Base-by-base conservation (phyloP, 2,329 filamentous ascomycete genomes). In the Colletotrichum acutatum region DNA sequence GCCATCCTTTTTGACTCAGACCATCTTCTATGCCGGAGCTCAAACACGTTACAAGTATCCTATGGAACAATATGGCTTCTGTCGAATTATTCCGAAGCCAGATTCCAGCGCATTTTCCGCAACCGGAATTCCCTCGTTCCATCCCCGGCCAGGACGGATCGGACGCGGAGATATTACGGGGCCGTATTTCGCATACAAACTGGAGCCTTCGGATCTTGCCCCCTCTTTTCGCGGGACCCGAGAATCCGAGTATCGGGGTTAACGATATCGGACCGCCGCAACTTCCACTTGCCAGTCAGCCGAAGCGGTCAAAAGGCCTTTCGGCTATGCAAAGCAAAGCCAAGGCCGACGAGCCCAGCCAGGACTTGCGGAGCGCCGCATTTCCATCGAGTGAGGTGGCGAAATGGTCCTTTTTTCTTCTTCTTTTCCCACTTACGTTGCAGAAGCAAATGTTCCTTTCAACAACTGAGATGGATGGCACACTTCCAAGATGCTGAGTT, bases 381-480 rank as follows among this genome's bases (percentile, higher is more conserved):
- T 65, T 26, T 7, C 30, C 32, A 11, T 57, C 52, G 22, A 52
- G 19, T 57, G 24, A 61, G 52, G 34, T 57, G 28, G 42, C 11
- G 37, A 53, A 6, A 6, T 49, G 42, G 42, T 9, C 8, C 8
- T n/a, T 4, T 49, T 49, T 22, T 24, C 12, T 8, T 11, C n/a
- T 22, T n/a, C 8, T 49, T 49, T 49, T 22, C 28, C 19, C 8
- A 7, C 26, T 28, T 26, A 19, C 16, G 26, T 5, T 26, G 16
- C 28, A 34, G 34, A n/a, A 66, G n/a, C 28, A 46, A 16, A 6
- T 9, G 46, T 26, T 22, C 37, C 30, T 26, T 49, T 28, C 28
- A 49, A 60, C 56, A 60, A 32, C 3, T 4, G 42, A 28, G 53
- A 59, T 53, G 59, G 69, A 30, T 59, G 66, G 42, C 58, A 69